Conservation (phyloP, 2,329 filamentous ascomycete species). For the Pseudogymnoascus pannorum region DNA sequence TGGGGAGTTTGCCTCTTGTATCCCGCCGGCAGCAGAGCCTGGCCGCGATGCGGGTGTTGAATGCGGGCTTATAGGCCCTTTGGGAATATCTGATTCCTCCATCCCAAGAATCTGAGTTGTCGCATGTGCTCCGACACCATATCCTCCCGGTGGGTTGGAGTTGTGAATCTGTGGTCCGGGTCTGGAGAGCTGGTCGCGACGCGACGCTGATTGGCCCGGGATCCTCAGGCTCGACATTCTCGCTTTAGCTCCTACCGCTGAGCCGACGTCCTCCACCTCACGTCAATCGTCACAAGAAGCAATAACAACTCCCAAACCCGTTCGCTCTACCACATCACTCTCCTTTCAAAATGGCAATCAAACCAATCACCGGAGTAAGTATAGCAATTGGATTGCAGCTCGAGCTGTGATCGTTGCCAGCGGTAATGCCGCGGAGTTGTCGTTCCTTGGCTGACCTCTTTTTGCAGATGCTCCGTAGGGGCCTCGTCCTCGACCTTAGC, state of each 20-base stretch:
- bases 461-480: constrained; percentile 48
- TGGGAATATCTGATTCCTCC: neutral
- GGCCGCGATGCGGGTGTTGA: neutral
- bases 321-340: neutral
- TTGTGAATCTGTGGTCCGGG: neutral
- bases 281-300: constrained; percentile 23
- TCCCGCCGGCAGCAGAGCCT: neutral
- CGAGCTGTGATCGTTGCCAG: neutral
- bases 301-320: constrained; percentile 18
- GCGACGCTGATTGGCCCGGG: constrained; percentile 10
- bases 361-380: constrained; percentile 33
- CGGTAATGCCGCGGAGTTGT: neutral
- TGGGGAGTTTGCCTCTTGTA: neutral
- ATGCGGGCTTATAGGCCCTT: neutral
- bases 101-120: neutral
- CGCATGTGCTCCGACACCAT: neutral
- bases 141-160: neutral
- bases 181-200: constrained; percentile 9
- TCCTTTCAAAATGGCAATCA: constrained; percentile 27
- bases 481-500: constrained; percentile 50
- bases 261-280: constrained; percentile 11
- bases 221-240: constrained; percentile 9
- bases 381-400: neutral
- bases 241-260: constrained; percentile 6
- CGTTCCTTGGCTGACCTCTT: constrained; percentile 24